These are phyloP conservation scores for Myrmaecium sp. DNA, from an alignment of 2,329 filamentous ascomycete species.

Conservation along the genomic window DNA sequence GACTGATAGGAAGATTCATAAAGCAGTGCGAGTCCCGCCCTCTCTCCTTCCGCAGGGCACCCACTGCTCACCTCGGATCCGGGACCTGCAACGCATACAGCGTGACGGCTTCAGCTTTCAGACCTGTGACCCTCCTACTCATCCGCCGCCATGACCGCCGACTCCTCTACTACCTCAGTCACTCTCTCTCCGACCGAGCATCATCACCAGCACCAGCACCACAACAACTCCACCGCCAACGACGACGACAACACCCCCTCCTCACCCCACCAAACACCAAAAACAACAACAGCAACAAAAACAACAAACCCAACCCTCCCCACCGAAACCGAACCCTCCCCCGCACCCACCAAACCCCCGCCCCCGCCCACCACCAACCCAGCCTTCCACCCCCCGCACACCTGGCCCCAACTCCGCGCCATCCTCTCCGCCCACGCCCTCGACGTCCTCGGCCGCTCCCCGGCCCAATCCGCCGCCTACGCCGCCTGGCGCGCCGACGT, in stretches of 20 bases:
- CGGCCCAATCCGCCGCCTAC: slow-evolving; percentile 41
- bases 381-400: slow-evolving; percentile 17
- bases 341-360: neutral
- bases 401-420: slow-evolving; percentile 15
- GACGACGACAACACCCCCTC: neutral
- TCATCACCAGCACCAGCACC: neutral
- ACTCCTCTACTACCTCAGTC: no score
- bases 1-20: no score
- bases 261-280: neutral
- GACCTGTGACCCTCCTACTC: no score
- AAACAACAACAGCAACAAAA: neutral
- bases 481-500: slow-evolving; percentile 39
- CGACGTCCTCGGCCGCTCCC: slow-evolving; percentile 39
- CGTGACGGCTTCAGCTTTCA: no score
- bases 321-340: neutral
- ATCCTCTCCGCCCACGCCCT: slow-evolving; percentile 33
- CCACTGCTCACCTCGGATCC: no score
- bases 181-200: no score
- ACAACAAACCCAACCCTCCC: neutral
- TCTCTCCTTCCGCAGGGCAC: no score
- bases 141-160: no score
- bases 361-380: slow-evolving; percentile 14
- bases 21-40: no score
- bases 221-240: neutral
- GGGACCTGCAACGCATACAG: no score